Percentiles rank a stretch among this genome's conserved stretches.
These are phyloP conservation scores for Violaceomyces palustris DNA, from an alignment of 1,284 basidiomycete genomes.

Conservation along the genomic window DNA sequence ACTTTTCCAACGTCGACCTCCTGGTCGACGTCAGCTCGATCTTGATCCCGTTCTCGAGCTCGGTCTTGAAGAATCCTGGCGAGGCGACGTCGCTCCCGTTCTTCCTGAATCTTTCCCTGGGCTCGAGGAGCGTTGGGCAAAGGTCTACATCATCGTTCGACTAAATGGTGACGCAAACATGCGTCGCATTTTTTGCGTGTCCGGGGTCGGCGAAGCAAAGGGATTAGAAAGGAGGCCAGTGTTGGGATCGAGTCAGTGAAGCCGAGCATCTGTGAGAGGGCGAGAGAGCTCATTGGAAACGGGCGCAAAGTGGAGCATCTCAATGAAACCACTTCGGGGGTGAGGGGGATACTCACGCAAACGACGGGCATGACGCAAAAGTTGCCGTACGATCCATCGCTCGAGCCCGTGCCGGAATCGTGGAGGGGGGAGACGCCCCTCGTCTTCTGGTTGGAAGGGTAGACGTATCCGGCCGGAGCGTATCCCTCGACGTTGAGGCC, in stretches of 20 bases:
- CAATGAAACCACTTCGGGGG: too few relatives aligned
- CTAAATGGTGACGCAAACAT: too few relatives aligned
- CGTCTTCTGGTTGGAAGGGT: constrained; percentile 17
- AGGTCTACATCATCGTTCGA: constrained; percentile 19
- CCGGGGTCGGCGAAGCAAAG: too few relatives aligned
- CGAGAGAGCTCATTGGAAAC: too few relatives aligned
- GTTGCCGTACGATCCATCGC: constrained; percentile 37
- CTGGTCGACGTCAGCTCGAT: constrained; percentile 39
- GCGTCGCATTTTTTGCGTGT: too few relatives aligned
- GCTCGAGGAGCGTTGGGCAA: constrained; percentile 38
- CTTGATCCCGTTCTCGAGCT: constrained; percentile 37
- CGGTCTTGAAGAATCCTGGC: constrained; percentile 42
- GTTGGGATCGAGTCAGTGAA: too few relatives aligned
- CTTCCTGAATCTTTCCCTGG: constrained; percentile 19
- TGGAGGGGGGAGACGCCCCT: constrained; percentile 39
- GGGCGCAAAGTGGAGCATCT: too few relatives aligned
- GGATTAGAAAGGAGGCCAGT: too few relatives aligned
- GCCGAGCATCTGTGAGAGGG: too few relatives aligned
- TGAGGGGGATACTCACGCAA: too few relatives aligned
- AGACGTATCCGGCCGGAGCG: constrained; percentile 38
- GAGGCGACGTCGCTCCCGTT: constrained; percentile 22
- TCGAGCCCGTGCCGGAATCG: constrained; percentile 44
- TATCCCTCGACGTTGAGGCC: constrained; percentile 40
- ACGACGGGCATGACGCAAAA: constrained; percentile 41
- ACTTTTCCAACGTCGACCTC: constrained; percentile 34